Evolutionary conservation across 1,284 basidiomycete species (phyloP), one percentile per base, ranked within the genome.

Genomic region (Ceratobasidium theobromae): DNA sequence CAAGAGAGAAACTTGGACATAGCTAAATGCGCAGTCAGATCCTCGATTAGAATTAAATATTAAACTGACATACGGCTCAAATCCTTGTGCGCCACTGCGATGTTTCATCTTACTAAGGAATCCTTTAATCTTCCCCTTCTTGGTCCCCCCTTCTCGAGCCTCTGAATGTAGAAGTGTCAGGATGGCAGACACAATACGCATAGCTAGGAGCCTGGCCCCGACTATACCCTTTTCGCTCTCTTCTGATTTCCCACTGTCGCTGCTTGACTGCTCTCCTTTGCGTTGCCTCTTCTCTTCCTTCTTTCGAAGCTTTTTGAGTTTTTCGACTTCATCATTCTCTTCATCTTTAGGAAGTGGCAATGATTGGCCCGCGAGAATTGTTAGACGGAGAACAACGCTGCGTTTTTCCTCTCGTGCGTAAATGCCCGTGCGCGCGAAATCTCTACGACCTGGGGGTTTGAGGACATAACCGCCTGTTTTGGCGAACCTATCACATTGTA

Each of bases 401-500:
- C 58, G 58, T 27, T 62, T 62, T 38, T 62, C 58, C 18, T 62
- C 58, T 23, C 58, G 58, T 16, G 58, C 45, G 9, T 32, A 25
- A 1, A 62, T 48, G 11, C 58, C 58, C 14, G 58, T 62, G 14
- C 38, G 58, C 9, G n/a, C 40, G 1, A 62, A 18, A 27, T 62
- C 58, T 9, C 58, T 45, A 23, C 58, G 58, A 6, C 58, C 58
- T 4, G 58, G 58, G 23, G 58, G 58, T 40, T 62, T 62, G 46
- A 62, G 58, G 16, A 62, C 58, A 25, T 62, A 62, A 35, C 58
- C 58, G 18, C 58, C 58, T 12, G 58, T 62, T 28, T 51, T 16
- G 32, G 58, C 58, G 23, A 62, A 62, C 58, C 58, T 62, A 21
- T n/a, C 27, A 12, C 28, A 32, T 33, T 12, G 28, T 6, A 21